phyloP scores from a whole-genome alignment of 495 filamentous ascomycete species.

The Sporormia fimetaria region DNA sequence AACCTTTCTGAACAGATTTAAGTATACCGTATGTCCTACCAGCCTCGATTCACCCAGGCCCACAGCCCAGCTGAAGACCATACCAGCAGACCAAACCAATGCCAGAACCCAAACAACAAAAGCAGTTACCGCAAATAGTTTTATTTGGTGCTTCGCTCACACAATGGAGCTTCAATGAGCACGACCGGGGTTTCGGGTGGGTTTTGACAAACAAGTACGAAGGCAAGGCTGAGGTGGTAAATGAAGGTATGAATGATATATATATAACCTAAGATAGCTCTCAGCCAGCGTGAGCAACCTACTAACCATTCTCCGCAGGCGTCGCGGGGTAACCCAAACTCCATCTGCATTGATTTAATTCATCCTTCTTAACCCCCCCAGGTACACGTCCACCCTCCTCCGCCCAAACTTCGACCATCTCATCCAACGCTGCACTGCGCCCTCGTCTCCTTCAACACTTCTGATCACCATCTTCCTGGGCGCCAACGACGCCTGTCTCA shows the following conservation, averaged over 20 bases:
- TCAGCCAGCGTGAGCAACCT: too few species aligned
- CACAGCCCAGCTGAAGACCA: too few species aligned
- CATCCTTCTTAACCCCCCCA: too few species aligned
- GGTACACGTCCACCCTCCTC: conserved; percentile 20
- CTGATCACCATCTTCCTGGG: conserved; percentile 30
- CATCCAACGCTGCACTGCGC: conserved; percentile 7
- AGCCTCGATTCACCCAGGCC: too few species aligned
- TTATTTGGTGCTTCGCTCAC: conserved; percentile 26
- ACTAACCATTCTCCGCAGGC: too few species aligned
- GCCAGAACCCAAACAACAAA: neutral
- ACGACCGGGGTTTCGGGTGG: conserved; percentile 21
- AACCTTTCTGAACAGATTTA: too few species aligned
- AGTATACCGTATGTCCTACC: too few species aligned
- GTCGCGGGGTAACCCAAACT: too few species aligned
- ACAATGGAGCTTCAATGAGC: conserved; percentile 23
- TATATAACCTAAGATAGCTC: neutral
- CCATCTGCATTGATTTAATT: too few species aligned
- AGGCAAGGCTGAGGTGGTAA: conserved; percentile 20
- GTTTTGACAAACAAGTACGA: conserved; percentile 16
- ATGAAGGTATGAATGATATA: conserved; percentile 16
- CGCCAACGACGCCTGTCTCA: conserved; percentile 28
- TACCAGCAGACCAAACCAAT: neutral
- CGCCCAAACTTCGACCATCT: conserved; percentile 16
- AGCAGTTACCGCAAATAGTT: conserved; percentile 20
- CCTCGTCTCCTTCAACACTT: conserved; percentile 16